Percentiles rank a stretch among this genome's conserved stretches.
phyloP scores from a whole-genome alignment of 2,329 filamentous ascomycete species.

The Rugonectria rugulosa region DNA sequence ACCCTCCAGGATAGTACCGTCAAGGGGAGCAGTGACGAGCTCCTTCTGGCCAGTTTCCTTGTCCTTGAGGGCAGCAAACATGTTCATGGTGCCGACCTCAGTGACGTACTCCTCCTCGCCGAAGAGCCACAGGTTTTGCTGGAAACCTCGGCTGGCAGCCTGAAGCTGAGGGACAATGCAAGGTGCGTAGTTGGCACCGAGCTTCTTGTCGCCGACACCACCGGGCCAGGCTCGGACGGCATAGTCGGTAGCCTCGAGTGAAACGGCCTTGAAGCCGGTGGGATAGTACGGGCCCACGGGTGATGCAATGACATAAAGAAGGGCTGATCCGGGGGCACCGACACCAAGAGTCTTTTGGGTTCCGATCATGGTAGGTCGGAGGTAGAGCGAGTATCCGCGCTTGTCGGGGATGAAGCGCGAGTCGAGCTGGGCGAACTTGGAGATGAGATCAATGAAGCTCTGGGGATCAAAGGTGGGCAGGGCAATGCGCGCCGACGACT shows the following conservation, averaged over 20 bases:
- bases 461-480: constrained; percentile 83
- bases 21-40: constrained; percentile 91
- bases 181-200: constrained; percentile 98
- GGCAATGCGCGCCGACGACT: constrained; percentile 88
- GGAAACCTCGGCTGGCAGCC: constrained; percentile 89
- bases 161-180: constrained; percentile 97
- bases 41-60: constrained; percentile 90
- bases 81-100: constrained; percentile 98
- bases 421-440: constrained; percentile 80
- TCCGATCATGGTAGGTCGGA: constrained; percentile 96
- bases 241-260: constrained; percentile 94
- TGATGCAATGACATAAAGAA: constrained; percentile 94
- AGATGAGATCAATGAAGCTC: constrained; percentile 81
- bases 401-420: constrained; percentile 87
- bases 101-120: constrained; percentile 95
- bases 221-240: constrained; percentile 97
- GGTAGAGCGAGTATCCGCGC: constrained; percentile 92
- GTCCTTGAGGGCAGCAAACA: constrained; percentile 87
- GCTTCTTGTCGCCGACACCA: constrained; percentile 97
- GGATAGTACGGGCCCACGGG: constrained; percentile 98
- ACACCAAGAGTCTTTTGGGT: constrained; percentile 95
- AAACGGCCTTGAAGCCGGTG: constrained; percentile 96
- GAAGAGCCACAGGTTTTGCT: constrained; percentile 98
- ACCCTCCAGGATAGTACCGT: constrained; percentile 95
- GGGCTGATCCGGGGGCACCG: constrained; percentile 86